Percentiles rank a stretch among this genome's conserved stretches.
Evolutionary conservation across 495 filamentous ascomycete species (phyloP).

Genomic region (Annulohypoxylon stygium): DNA sequence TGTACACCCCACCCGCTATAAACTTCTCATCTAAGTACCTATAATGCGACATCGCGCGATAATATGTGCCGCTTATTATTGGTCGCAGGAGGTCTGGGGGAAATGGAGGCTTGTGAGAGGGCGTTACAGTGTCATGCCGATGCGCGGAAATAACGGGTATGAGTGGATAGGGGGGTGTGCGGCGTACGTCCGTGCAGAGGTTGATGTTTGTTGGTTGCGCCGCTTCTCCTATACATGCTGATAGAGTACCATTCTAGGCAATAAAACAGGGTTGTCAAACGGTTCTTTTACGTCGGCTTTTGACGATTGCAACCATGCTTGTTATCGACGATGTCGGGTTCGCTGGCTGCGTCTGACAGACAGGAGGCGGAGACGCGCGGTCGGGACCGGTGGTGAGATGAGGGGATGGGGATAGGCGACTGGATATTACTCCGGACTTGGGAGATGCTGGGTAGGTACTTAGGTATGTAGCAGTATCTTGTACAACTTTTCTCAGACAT

Average conservation of each 20-base stretch:
- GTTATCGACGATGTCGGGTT: background rate
- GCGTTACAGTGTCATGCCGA: background rate
- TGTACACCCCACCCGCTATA: background rate
- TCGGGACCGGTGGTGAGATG: background rate
- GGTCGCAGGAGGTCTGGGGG: background rate
- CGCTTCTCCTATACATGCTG: background rate
- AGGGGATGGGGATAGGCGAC: background rate
- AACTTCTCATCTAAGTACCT: background rate
- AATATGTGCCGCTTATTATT: background rate
- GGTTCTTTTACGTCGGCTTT: background rate
- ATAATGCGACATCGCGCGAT: background rate
- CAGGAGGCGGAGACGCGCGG: background rate
- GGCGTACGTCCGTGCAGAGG: background rate
- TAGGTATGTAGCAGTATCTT: background rate
- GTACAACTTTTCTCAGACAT: too few species aligned
- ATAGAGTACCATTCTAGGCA: background rate
- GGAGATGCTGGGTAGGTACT: background rate
- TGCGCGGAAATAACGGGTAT: background rate
- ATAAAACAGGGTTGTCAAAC: background rate
- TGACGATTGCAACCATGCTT: background rate
- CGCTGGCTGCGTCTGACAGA: conserved; percentile 1
- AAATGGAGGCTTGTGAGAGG: background rate
- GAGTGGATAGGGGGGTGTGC: background rate
- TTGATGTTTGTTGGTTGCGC: background rate
- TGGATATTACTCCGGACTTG: conserved; percentile 1